Base-by-base conservation (phyloP, 345 rosid genomes). In the Eucalyptus cloeziana region DNA sequence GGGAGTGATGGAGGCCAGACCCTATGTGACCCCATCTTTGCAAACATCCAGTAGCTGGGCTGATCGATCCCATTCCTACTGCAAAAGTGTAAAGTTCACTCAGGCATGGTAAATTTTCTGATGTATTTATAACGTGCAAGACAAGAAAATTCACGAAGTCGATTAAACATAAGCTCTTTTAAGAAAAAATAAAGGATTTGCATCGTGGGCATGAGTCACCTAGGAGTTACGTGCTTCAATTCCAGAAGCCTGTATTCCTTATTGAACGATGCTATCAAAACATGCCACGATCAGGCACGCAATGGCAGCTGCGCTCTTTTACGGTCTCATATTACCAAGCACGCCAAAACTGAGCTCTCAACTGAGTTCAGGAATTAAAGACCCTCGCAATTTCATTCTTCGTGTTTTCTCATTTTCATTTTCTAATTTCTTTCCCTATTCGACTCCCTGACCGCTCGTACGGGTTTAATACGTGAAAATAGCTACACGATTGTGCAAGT, bases 401-500 rank as follows among this genome's bases (percentile, higher is more conserved):
- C 3, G 5, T 12, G 58, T 11, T 27, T 60, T 56, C 30, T 27
- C 87, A 2, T 45, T 33, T 47, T 87, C 25, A 6, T 30, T 52
- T 51, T 30, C 44, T 43, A 60, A 62, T 7, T 25, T 43, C 1
- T 15, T 37, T 43, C 25, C 49, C 4, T 27, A 17, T 10, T 37
- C 16, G 5, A 13, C 43, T 47, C 10, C 33, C 24, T 5, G 0
- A 4, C 62, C 5, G 9, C 22, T 6, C 19, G 1, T 30, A 44
- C 12, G 12, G 56, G n/a, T 6, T 4, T 24, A 64, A 79, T 30
- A 60, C 16, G 0, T 13, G 60, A 89, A 80, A 45, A 49, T 87
- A 97, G 97, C 97, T 96, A 93, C 8, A 96, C 95, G 7, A 93
- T 96, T 51, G 97, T 94, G 94, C 97, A 97, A 89, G 99, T 94